phyloP scores from a whole-genome alignment of 2,329 filamentous ascomycete species.

The Neurospora sp. region DNA sequence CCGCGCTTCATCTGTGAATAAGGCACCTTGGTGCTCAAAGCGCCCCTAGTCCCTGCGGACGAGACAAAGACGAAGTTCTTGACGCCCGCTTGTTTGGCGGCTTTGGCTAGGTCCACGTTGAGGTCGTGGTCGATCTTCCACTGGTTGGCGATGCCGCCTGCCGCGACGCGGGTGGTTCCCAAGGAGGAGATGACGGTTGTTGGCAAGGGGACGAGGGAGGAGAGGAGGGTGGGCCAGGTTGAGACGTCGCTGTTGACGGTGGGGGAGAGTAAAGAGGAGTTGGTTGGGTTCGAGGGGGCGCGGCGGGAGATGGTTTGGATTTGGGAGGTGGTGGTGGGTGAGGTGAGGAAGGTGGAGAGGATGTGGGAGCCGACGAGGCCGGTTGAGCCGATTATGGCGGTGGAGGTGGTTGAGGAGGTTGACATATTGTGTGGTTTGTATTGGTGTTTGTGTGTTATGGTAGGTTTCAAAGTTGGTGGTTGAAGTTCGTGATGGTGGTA shows the following conservation, averaged over 20 bases:
- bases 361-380: conserved; percentile 66
- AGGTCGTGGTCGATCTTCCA: conserved; percentile 83
- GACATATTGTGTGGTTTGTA: conserved; percentile 4
- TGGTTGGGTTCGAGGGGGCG: conserved; percentile 36
- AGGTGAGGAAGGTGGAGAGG: conserved; percentile 52
- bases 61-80: conserved; percentile 66
- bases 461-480: neutral
- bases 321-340: conserved; percentile 38
- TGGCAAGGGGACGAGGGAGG: conserved; percentile 44
- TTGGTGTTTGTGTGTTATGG: neutral
- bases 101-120: conserved; percentile 67
- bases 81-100: conserved; percentile 62
- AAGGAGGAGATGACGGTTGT: conserved; percentile 65
- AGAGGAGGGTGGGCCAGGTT: conserved; percentile 56
- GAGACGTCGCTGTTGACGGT: conserved; percentile 57
- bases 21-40: conserved; percentile 34
- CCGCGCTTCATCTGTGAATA: conserved; percentile 72
- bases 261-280: conserved; percentile 53
- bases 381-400: conserved; percentile 53
- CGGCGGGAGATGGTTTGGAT: conserved; percentile 60
- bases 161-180: conserved; percentile 67
- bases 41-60: conserved; percentile 32
- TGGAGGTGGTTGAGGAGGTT: conserved; percentile 18
- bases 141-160: conserved; percentile 69
- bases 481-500: neutral